Percentiles rank a stretch among this genome's conserved stretches.
These are phyloP conservation scores for Saxophila tyrrhenica DNA, from an alignment of 495 filamentous ascomycete species.

Conservation along the genomic window DNA sequence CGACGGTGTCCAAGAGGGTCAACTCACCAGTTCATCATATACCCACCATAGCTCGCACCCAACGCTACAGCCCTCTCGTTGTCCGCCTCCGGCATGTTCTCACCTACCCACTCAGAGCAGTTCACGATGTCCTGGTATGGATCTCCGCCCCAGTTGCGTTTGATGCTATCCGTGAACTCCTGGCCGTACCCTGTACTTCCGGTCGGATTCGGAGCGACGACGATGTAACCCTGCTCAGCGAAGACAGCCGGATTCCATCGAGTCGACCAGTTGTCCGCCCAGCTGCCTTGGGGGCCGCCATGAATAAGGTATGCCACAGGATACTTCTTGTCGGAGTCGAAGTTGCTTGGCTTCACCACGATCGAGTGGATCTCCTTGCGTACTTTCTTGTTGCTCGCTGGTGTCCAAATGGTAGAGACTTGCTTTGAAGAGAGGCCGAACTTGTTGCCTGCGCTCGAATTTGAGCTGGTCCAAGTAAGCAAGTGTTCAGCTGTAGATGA, in stretches of 20 bases:
- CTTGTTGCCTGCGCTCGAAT: conserved; percentile 51
- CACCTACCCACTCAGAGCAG: conserved; percentile 38
- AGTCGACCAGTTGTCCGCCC: conserved; percentile 39
- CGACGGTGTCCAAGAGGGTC: neutral
- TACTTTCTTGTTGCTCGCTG: conserved; percentile 24
- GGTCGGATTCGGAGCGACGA: conserved; percentile 43
- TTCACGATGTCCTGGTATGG: conserved; percentile 47
- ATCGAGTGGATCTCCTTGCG: conserved; percentile 37
- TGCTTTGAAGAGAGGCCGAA: conserved; percentile 44
- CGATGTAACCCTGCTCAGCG: conserved; percentile 48
- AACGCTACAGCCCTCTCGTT: conserved; percentile 39
- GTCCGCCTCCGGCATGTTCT: conserved; percentile 40
- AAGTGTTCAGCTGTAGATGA: conserved; percentile 37
- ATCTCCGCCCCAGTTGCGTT: conserved; percentile 40
- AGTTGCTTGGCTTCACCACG: conserved; percentile 46
- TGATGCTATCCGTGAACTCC: conserved; percentile 36
- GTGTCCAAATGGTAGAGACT: conserved; percentile 34
- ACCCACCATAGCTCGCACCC: conserved; percentile 42
- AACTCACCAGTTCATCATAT: conserved; percentile 32
- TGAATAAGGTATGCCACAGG: conserved; percentile 42
- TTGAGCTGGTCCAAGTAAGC: conserved; percentile 42
- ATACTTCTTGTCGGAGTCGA: conserved; percentile 38
- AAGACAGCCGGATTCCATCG: conserved; percentile 43
- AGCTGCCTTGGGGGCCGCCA: conserved; percentile 42
- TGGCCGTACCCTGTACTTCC: conserved; percentile 42